Percentiles rank a stretch among this genome's conserved stretches.
Conservation (phyloP, 2,329 filamentous ascomycete species). For the Zymoseptoria passerinii region DNA sequence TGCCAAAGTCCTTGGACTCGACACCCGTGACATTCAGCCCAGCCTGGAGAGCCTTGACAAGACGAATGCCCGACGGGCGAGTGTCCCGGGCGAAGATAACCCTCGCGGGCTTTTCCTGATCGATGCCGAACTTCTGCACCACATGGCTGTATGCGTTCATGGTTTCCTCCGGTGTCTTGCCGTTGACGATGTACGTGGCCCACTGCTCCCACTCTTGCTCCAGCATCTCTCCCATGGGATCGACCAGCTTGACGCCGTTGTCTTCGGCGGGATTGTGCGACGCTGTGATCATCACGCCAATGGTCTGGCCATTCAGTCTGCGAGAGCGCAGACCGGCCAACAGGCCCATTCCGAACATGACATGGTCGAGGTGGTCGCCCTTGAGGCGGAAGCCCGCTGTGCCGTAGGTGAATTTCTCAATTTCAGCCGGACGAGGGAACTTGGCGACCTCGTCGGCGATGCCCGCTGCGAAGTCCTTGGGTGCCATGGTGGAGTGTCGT, state of each 20-base stretch:
- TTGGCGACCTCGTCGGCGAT: conserved; percentile 26
- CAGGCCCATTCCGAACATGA: conserved; percentile 86
- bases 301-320: conserved; percentile 80
- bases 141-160: conserved; percentile 68
- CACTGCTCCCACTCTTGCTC: conserved; percentile 86
- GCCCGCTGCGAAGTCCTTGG: conserved; percentile 15
- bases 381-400: conserved; percentile 62
- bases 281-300: conserved; percentile 94
- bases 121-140: conserved; percentile 66
- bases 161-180: conserved; percentile 64
- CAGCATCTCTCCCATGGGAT: conserved; percentile 96
- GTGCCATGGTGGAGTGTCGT: conserved; percentile 6
- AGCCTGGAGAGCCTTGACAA: conserved; percentile 70
- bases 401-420: conserved; percentile 47
- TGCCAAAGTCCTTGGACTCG: conserved; percentile 75
- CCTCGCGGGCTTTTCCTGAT: conserved; percentile 58
- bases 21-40: conserved; percentile 69
- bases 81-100: conserved; percentile 91
- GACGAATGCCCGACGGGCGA: conserved; percentile 76
- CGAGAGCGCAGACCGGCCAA: conserved; percentile 81
- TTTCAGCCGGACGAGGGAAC: conserved; percentile 26
- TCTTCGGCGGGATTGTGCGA: conserved; percentile 86
- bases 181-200: conserved; percentile 84
- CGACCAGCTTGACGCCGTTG: conserved; percentile 92
- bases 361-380: conserved; percentile 76